phyloP scores from a whole-genome alignment of 2,329 filamentous ascomycete genomes.

The Ophiostoma ips region DNA sequence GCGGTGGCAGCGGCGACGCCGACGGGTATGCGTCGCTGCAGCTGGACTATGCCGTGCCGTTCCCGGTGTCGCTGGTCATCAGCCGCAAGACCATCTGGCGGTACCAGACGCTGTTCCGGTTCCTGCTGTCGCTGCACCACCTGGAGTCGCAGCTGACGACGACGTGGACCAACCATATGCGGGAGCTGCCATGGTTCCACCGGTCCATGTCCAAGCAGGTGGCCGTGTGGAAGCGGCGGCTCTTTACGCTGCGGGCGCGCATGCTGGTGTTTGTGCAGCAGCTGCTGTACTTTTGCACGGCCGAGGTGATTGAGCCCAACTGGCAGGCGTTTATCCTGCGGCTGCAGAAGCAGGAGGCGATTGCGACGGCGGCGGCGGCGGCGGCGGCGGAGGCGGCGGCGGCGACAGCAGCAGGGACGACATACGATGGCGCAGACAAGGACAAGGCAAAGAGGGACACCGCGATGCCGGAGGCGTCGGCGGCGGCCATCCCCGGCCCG shows the following conservation, averaged over 20 bases:
- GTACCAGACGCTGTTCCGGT: conserved; percentile 92
- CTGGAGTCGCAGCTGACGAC: conserved; percentile 75
- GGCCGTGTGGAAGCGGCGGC: conserved; percentile 83
- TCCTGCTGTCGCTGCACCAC: conserved; percentile 77
- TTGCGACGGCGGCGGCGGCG: conserved; percentile 19
- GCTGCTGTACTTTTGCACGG: conserved; percentile 88
- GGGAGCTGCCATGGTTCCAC: conserved; percentile 69
- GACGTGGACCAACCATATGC: conserved; percentile 83
- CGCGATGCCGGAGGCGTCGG: conserved; percentile 19
- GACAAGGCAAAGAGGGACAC: too few relatives aligned
- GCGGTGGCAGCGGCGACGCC: conserved; percentile 73
- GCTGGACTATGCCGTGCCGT: conserved; percentile 87
- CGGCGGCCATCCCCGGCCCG: conserved; percentile 11
- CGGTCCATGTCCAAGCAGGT: conserved; percentile 58
- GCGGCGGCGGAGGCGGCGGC: conserved; percentile 8
- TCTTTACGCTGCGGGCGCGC: conserved; percentile 79
- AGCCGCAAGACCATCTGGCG: conserved; percentile 93
- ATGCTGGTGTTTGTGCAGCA: conserved; percentile 98
- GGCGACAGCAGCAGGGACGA: too few relatives aligned
- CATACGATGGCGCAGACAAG: too few relatives aligned
- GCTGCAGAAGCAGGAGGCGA: conserved; percentile 45
- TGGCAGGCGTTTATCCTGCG: conserved; percentile 91
- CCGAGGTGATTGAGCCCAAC: conserved; percentile 95
- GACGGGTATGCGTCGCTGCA: conserved; percentile 85
- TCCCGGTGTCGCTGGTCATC: conserved; percentile 88